Evolutionary conservation across 495 filamentous ascomycete genomes (phyloP), one percentile per base, ranked within the genome.

Genomic region (Aspergillus asperescens): DNA sequence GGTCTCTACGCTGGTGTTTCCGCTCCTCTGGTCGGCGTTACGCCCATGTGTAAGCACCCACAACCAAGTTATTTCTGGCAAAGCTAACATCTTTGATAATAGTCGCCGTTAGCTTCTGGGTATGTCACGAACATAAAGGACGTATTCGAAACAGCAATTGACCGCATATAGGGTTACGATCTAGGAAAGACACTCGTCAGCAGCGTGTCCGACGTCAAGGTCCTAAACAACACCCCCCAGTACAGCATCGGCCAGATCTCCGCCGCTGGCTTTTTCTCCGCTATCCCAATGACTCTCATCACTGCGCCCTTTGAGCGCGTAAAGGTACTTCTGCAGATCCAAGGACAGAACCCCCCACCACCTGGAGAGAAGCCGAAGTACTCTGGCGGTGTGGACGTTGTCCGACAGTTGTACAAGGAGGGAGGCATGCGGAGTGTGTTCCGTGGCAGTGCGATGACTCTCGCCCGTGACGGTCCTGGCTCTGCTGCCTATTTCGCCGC

Each of bases 51-150:
- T 96, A 83, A 75, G 89, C 79, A 8, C 3, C 16, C 19, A n/a
- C 5, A 16, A 20, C 8, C 9, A 7, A 13, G 20, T 13, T 29
- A 45, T 12, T 12, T n/a, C 6, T 7, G 4, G 3, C 6, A 3
- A 3, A 19, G 20, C 55, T 57, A 48, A 58, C 29, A 5, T 27
- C 32, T 0, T 25, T n/a, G 22, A 24, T 2, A 25, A 38, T 50
- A 96, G 91, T 97, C 72, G 93, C 93, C 62, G 90, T 98, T 41
- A 95, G 90, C 66, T 98, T 98, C 80, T 98, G 93, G 73, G 71
- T 74, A 70, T 44, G 71, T 62, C 5, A 2, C 3, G 5, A 24
- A 5, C 6, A 6, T 15, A n/a, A 15, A 35, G 3, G 10, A 23
- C n/a, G n/a, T n/a, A 38, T 15, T 34, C 15, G 29, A 23, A 39